phyloP scores from a whole-genome alignment of 192 early-diverging fungal genomes.

The Coemansia sp. region DNA sequence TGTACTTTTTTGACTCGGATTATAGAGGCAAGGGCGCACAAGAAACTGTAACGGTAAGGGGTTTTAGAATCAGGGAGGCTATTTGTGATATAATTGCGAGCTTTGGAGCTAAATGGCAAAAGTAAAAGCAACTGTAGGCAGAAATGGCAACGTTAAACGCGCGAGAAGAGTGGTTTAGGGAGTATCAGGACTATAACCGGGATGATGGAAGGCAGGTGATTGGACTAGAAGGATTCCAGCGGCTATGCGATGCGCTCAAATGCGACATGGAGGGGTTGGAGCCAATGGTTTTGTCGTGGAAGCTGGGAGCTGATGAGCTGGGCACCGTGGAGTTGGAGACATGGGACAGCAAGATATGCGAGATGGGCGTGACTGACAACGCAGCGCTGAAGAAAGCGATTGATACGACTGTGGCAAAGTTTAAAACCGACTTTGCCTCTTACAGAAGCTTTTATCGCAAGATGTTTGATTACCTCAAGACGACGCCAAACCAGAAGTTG shows the following conservation, averaged over 20 bases:
- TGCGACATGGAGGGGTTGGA: constrained; percentile 34
- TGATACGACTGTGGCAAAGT: not conserved
- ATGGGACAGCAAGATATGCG: constrained; percentile 23
- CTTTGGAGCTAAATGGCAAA: not conserved
- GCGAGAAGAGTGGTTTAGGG: constrained; percentile 28
- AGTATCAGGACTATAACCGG: constrained; percentile 40
- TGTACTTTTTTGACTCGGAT: not conserved
- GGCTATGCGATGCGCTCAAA: constrained; percentile 34
- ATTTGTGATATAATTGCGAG: not conserved
- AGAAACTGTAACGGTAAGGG: not conserved
- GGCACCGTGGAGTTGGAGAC: constrained; percentile 21
- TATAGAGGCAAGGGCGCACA: not conserved
- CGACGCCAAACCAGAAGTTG: constrained; percentile 20
- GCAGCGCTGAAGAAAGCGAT: constrained; percentile 18
- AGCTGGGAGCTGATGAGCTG: constrained; percentile 34
- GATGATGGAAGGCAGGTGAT: constrained; percentile 28
- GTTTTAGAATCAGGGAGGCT: not conserved
- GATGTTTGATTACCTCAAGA: constrained; percentile 35
- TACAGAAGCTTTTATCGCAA: constrained; percentile 41
- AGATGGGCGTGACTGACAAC: constrained; percentile 19
- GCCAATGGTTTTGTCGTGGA: constrained; percentile 43
- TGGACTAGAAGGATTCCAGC: constrained; percentile 37
- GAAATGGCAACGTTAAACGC: constrained; percentile 9
- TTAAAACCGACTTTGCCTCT: constrained; percentile 5
- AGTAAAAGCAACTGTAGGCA: constrained; percentile 5